These are phyloP conservation scores for Cubamyces sp. DNA, from an alignment of 768 basidiomycete genomes.

Conservation along the genomic window DNA sequence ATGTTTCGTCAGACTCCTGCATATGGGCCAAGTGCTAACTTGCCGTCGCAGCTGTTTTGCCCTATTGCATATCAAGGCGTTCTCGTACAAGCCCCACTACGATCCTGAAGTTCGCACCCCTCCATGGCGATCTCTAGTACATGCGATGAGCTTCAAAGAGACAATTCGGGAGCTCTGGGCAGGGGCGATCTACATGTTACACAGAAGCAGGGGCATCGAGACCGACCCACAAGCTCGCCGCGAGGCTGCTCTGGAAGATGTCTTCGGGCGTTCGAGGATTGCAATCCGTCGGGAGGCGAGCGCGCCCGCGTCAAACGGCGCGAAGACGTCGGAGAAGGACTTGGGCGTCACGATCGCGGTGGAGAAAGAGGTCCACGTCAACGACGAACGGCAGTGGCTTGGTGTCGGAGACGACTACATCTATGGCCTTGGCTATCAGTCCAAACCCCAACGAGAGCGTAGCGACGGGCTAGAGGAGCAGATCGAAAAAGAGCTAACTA, in stretches of 20 bases:
- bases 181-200: conserved; percentile 61
- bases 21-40: conserved; percentile 12
- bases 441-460: conserved; percentile 42
- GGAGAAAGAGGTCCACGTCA: conserved; percentile 46
- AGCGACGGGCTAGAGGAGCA: conserved; percentile 57
- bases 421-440: conserved; percentile 44
- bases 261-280: conserved; percentile 38
- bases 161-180: conserved; percentile 63
- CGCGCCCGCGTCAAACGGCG: conserved; percentile 10
- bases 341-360: conserved; percentile 44
- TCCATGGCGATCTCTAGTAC: conserved; percentile 58
- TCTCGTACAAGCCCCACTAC: conserved; percentile 68
- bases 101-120: conserved; percentile 45
- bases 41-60: conserved; percentile 57
- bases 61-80: conserved; percentile 72
- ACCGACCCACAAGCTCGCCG: conserved; percentile 50
- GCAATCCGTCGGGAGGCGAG: conserved; percentile 24
- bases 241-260: conserved; percentile 41
- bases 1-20: conserved; percentile 29
- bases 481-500: conserved; percentile 56
- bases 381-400: conserved; percentile 56
- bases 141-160: conserved; percentile 73
- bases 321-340: conserved; percentile 14
- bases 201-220: conserved; percentile 57
- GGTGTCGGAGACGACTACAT: conserved; percentile 45